Base-by-base conservation (phyloP, 75 land plant species). In the Cunninghamia lanceolata region DNA sequence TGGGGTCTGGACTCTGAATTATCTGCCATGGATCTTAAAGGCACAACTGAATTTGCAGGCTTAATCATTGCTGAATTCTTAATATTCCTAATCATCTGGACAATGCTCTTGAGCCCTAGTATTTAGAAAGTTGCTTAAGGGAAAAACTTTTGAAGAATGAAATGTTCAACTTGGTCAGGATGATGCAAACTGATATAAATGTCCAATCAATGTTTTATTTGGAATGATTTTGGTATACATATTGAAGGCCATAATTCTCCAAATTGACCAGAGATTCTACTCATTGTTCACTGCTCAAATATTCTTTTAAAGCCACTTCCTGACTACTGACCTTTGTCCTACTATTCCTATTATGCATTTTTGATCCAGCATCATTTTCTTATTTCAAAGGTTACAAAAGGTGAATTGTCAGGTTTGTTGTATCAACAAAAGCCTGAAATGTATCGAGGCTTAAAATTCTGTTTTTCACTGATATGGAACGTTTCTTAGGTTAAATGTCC, bases 401-500 rank as follows among this genome's bases (percentile, higher is more conserved):
- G 32, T 79, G 45, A 9, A 42, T 36, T 73, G 15, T 73, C 75
- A 32, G 25, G 34, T 30, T 73, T 73, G 75, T 14, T 63, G n/a
- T 45, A n/a, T 45, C 15, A 43, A 45, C 50, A 43, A 80, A 11
- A 43, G 30, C 14, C 47, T n/a, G 47, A 43, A 45, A 80, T 16
- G 45, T 80, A 80, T 25, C 0, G 11, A 77, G 25, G n/a, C 45
- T 77, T 36, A 76, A 16, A 34, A 19, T 19, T 76, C 40, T 13
- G 28, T 76, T 74, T 77, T 63, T 76, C 79, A 39, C 40, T 39
- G 80, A 40, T 77, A 38, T 77, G 80, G n/a, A 77, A 39, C 19
- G 7, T 77, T 77, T 39, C 43, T 39, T 34, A 7, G 80, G 25
- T 40, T 40, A 76, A 14, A 7, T 77, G n/a, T 25, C 9, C 10